Base-by-base conservation (phyloP, 257 asterid genomes). In the Solanum piurae region DNA sequence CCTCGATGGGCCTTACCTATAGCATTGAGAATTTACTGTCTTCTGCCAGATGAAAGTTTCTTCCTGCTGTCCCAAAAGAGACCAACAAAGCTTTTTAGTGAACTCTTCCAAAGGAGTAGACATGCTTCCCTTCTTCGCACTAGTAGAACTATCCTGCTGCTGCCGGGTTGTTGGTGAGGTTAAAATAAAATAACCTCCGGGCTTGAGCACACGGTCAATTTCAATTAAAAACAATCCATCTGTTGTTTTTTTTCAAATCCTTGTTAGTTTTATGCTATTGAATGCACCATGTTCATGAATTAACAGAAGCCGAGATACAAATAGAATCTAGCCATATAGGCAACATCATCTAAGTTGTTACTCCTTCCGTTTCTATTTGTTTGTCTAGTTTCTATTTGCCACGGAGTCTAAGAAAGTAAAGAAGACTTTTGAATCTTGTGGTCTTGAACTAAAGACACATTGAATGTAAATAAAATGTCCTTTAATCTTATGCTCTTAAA, bases 181-280 rank as follows among this genome's bases (percentile, higher is more conserved):
- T 89, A 97, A 90, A 85, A 95, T 96, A 89, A 97, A 89, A 93
- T 95, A 97, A 88, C 98, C 98, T 89, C 99, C 99, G 6, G 99
- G 99, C 94, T 91, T 97, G 91, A 95, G 96, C 77, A 97, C 86
- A 89, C 99, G 95, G 87, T 97, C 98, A 83, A 94, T 95, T 92
- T 97, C 99, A 84, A 95, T 91, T 85, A 97, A 97, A 85, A 92
- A 91, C 88, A 93, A 86, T 42, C 99, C 98, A 91, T 92, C 98
- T 97, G 98, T 89, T 69, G 95, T 98, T 87, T 3, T 82, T 62
- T 55, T 92, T 58, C 89, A 87, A 86, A 36, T 13, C 71, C 89
- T 42, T 69, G 87, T 91, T 60, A 91, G 91, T 87, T 75, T 75
- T 52, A 86, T 76, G 85, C 31, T 55, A 89, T 44, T 80, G 40